Evolutionary conservation across 2,329 filamentous ascomycete species (phyloP).

Genomic region (Aphanocladium album): DNA sequence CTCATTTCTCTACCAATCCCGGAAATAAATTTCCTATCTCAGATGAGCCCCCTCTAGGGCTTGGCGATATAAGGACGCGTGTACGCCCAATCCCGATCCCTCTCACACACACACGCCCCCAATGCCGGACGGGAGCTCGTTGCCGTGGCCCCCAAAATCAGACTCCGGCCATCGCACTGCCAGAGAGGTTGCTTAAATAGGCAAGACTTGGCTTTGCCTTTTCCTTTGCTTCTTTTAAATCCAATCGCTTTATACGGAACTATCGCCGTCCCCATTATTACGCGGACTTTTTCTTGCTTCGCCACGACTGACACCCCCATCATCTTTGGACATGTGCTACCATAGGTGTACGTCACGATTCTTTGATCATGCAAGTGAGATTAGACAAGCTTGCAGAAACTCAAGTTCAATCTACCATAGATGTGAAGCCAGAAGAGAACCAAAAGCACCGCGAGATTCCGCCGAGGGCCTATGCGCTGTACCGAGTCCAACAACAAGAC

Average conservation of each 20-base stretch:
- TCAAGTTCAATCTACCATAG: background rate
- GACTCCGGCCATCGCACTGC: background rate
- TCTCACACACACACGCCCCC: background rate
- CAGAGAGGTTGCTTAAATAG: background rate
- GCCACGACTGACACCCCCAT: background rate
- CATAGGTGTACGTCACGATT: background rate
- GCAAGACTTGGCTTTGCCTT: background rate
- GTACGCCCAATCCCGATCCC: conserved; percentile 6
- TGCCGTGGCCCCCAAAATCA: background rate
- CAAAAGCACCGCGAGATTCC: background rate
- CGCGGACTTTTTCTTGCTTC: background rate
- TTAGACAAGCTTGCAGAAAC: background rate
- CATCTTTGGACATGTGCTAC: background rate
- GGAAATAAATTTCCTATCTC: background rate
- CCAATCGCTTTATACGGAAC: background rate
- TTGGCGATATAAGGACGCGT: background rate
- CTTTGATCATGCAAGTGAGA: background rate
- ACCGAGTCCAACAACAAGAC: background rate
- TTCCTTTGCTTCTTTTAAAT: background rate
- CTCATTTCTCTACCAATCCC: background rate
- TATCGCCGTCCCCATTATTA: background rate
- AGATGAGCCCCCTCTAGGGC: background rate
- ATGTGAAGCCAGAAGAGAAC: background rate
- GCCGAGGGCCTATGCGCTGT: background rate
- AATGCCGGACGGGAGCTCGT: background rate